Conservation (phyloP, 2,329 filamentous ascomycete genomes). For the Sarocladium strictum region DNA sequence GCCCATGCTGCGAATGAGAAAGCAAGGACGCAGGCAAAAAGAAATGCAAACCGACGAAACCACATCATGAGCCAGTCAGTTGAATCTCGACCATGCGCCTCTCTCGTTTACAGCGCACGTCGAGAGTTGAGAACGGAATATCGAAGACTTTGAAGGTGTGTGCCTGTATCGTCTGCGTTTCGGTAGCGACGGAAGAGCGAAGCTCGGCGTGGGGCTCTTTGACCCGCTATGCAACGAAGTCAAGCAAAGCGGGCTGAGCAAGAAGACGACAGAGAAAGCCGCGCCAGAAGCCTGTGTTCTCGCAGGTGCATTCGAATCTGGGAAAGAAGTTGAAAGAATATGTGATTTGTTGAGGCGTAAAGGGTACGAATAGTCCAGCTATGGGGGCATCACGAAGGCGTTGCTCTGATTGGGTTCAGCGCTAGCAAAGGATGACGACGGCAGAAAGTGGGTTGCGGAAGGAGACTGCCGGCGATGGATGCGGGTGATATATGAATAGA, state of each 20-base stretch:
- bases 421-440: slow-evolving; percentile 17
- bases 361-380: slow-evolving; percentile 18
- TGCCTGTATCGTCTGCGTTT: not conserved
- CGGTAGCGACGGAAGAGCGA: slow-evolving; percentile 8
- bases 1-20: slow-evolving; percentile 43
- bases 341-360: not conserved
- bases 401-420: slow-evolving; percentile 10
- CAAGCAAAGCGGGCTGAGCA: not conserved
- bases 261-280: slow-evolving; percentile 1
- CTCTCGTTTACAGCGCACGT: not conserved
- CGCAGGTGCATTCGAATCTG: no score
- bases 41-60: slow-evolving; percentile 37
- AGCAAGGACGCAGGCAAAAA: slow-evolving; percentile 32
- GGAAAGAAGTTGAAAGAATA: not conserved
- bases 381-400: slow-evolving; percentile 21
- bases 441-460: slow-evolving; percentile 15
- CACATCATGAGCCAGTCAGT: slow-evolving; percentile 33
- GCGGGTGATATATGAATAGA: slow-evolving; percentile 15
- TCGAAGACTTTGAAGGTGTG: not conserved
- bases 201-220: not conserved
- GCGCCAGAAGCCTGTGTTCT: slow-evolving; percentile 9
- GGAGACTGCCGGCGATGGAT: not conserved
- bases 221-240: slow-evolving; percentile 3
- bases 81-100: not conserved
- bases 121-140: not conserved